A percentile compares a stretch with the other conserved stretches of the same genome.
Conservation (phyloP, 2,329 filamentous ascomycete species). For the Penicillium aurantiogriseum region DNA sequence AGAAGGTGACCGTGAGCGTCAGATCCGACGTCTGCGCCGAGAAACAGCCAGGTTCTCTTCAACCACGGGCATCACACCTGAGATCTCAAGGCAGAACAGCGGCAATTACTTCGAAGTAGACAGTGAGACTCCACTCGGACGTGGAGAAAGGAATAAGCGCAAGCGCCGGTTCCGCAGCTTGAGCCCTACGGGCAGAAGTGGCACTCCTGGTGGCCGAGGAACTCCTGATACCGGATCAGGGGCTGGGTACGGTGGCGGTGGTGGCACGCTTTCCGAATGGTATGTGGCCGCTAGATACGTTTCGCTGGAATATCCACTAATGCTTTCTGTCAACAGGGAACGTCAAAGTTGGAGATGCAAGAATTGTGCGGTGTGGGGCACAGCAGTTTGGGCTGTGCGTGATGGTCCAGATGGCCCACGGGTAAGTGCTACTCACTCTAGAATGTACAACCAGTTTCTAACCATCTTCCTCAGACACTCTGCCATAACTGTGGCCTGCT, state of each 20-base stretch:
- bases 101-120: constrained; percentile 57
- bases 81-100: constrained; percentile 60
- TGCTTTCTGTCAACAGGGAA: constrained; percentile 53
- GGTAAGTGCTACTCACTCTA: constrained; percentile 53
- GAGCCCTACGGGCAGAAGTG: constrained; percentile 70
- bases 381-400: constrained; percentile 89
- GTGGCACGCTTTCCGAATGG: constrained; percentile 65
- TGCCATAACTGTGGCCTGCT: constrained; percentile 91
- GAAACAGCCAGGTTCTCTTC: constrained; percentile 93
- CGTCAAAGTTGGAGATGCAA: constrained; percentile 79
- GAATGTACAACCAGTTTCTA: constrained; percentile 11
- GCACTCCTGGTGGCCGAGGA: constrained; percentile 68
- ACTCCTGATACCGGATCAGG: constrained; percentile 68
- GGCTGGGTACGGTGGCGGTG: constrained; percentile 68
- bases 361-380: constrained; percentile 85
- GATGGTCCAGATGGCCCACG: constrained; percentile 83
- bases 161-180: constrained; percentile 88
- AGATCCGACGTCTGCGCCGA: constrained; percentile 79
- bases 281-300: constrained; percentile 22
- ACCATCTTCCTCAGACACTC: constrained; percentile 60
- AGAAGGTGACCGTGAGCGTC: constrained; percentile 88
- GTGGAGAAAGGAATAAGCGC: constrained; percentile 91
- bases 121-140: constrained; percentile 77
- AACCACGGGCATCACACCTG: constrained; percentile 74
- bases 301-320: constrained; percentile 5